Base-by-base conservation (phyloP, 345 rosid genomes). In the Trapa incisa region DNA sequence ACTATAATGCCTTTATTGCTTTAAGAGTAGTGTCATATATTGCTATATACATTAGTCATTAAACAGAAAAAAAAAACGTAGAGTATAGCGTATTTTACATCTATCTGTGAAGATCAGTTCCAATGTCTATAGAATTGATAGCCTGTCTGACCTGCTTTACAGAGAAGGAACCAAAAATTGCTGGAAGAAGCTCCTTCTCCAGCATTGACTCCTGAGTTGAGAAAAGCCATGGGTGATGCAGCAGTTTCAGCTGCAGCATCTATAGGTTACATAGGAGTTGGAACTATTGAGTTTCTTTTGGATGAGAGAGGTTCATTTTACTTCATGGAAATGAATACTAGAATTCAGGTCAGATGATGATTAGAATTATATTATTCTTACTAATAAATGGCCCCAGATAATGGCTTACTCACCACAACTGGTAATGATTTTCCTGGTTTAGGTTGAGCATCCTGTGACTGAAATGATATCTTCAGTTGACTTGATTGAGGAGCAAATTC, bases 241-340 rank as follows among this genome's bases (percentile, higher is more conserved):
- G 99, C 99, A 58, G 97, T 91, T 70, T 86, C 96, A 53, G 99
- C 99, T n/a, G 99, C 97, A 74, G 99, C 97, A 68, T 94, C 97
- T 38, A 94, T 94, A 71, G 97, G 99, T 13, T 94, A 94, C 72
- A 82, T 88, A 67, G 99, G 99, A 73, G 99, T 94, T 54, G 99
- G 99, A 68, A 94, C 97, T 3, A 85, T 94, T 11, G 99, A 94
- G 73, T 94, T 94, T 75, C 99, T 94, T 78, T 79, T 94, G 84
- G 99, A 94, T 73, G 97, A 94, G 75, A 89, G 99, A 80, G 97
- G 99, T 66, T 82, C 87, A 69, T 94, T 94, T 81, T 94, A 88
- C 80, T 94, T 94, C 83, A 94, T 94, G 99, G 99, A 94, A 86
- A 94, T 94, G 99, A 94, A 90, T 77, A 91, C 99, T 68, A 85